Evolutionary conservation across 1,139 yeast species (phyloP).

Genomic region (Kodamaea arcana): DNA sequence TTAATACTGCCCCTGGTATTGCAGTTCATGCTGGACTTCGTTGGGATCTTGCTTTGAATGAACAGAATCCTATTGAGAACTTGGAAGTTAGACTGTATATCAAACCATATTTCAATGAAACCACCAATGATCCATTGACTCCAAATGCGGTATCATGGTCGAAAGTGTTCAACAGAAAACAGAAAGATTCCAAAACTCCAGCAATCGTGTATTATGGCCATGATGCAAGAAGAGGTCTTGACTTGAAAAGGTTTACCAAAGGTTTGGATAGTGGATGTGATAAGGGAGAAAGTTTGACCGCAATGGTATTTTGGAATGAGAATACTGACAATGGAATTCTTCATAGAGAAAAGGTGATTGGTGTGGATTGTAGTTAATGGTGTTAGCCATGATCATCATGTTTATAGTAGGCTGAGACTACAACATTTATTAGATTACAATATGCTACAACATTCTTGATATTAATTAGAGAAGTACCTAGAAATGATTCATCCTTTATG

Average conservation of each 20-base stretch:
- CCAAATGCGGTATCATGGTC: conserved; percentile 62
- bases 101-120: conserved; percentile 52
- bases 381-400: no score
- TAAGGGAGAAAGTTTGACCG: conserved; percentile 66
- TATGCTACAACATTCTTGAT: no score
- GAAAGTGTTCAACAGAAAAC: conserved; percentile 53
- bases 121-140: conserved; percentile 48
- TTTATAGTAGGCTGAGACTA: no score
- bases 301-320: conserved; percentile 48
- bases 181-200: conserved; percentile 31
- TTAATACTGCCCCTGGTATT: conserved; percentile 43
- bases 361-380: conserved; percentile 20
- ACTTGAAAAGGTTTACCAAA: conserved; percentile 57
- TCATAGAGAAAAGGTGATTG: conserved; percentile 24
- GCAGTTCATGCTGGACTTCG: conserved; percentile 79
- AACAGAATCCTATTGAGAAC: conserved; percentile 60
- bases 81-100: conserved; percentile 58
- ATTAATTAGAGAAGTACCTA: no score
- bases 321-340: conserved; percentile 14
- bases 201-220: conserved; percentile 81
- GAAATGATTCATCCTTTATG: no score
- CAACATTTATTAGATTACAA: no score
- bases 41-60: conserved; percentile 53
- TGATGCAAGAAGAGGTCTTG: conserved; percentile 77
- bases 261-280: conserved; percentile 86